Conservation (phyloP, 2,329 filamentous ascomycete species). For the Aspergillaceae sp. region DNA sequence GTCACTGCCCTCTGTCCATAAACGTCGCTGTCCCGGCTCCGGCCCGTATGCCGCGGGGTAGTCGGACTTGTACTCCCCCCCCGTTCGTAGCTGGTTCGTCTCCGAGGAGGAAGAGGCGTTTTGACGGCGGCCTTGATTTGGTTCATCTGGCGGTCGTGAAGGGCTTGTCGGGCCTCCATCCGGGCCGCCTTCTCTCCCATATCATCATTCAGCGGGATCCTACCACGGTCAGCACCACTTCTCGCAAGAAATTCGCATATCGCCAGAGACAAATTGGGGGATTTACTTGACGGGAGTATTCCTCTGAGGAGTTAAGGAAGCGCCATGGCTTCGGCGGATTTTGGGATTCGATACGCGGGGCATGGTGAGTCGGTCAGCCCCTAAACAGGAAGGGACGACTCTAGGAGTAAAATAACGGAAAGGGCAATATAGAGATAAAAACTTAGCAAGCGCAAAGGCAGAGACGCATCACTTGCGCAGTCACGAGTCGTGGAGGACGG, state of each 20-base stretch:
- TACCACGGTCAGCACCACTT: constrained; percentile 30
- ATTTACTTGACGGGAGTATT: constrained; percentile 43
- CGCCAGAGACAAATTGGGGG: background rate
- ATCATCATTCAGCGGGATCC: constrained; percentile 95
- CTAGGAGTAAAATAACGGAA: constrained; percentile 1
- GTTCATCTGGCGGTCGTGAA: constrained; percentile 85
- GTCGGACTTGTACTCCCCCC: constrained; percentile 38
- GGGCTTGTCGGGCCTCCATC: constrained; percentile 75
- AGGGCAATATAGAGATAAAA: constrained; percentile 6
- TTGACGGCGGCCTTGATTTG: constrained; percentile 70
- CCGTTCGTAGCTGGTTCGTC: constrained; percentile 28
- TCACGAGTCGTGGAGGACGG: background rate
- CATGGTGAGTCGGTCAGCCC: constrained; percentile 35
- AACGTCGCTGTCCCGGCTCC: constrained; percentile 41
- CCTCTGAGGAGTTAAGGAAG: constrained; percentile 44
- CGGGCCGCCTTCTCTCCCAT: constrained; percentile 82
- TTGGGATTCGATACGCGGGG: constrained; percentile 47
- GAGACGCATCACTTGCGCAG: background rate
- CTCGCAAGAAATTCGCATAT: background rate
- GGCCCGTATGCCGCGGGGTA: constrained; percentile 39
- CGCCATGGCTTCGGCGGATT: constrained; percentile 38
- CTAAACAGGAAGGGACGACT: constrained; percentile 17
- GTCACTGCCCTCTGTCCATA: constrained; percentile 67
- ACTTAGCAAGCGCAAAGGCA: background rate
- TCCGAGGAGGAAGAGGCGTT: constrained; percentile 34